A percentile compares a stretch with the other conserved stretches of the same genome.
phyloP scores from a whole-genome alignment of 352 stramenopile species.

The Pythium biforme region DNA sequence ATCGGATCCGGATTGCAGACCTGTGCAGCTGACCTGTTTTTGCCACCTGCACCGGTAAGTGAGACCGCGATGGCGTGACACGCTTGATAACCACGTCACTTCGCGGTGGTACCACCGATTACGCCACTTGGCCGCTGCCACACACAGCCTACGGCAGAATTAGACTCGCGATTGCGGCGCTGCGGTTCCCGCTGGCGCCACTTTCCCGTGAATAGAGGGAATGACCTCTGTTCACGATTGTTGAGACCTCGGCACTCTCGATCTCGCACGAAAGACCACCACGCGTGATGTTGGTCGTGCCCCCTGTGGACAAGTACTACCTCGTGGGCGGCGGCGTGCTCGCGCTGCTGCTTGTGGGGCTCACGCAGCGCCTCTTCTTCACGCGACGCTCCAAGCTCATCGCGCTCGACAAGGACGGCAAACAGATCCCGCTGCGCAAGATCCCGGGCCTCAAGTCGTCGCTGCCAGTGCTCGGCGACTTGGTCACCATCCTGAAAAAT shows the following conservation, averaged over 20 bases:
- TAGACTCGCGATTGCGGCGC: neutral
- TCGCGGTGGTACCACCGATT: neutral
- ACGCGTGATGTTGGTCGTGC: slow-evolving; percentile 2
- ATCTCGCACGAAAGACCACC: no score
- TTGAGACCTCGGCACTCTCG: no score
- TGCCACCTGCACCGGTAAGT: neutral
- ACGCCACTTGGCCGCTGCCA: neutral
- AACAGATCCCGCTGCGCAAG: slow-evolving; percentile 8
- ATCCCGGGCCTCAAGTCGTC: neutral
- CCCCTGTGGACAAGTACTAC: neutral
- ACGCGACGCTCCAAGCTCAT: neutral
- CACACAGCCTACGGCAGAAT: neutral
- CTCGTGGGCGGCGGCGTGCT: slow-evolving; percentile 1
- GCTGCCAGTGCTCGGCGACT: slow-evolving; percentile 12
- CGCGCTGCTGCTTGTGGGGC: slow-evolving; percentile 1
- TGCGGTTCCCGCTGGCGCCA: no score
- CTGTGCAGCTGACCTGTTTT: neutral
- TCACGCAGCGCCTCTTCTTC: slow-evolving; percentile 5
- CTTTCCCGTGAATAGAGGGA: no score
- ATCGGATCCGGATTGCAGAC: neutral
- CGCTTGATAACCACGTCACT: neutral
- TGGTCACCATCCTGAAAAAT: slow-evolving; percentile 1
- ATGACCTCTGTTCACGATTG: no score
- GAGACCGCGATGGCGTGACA: neutral
- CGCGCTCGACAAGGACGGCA: neutral